Evolutionary conservation across 2,329 filamentous ascomycete genomes (phyloP).

Genomic region (Xylariaceae sp.): DNA sequence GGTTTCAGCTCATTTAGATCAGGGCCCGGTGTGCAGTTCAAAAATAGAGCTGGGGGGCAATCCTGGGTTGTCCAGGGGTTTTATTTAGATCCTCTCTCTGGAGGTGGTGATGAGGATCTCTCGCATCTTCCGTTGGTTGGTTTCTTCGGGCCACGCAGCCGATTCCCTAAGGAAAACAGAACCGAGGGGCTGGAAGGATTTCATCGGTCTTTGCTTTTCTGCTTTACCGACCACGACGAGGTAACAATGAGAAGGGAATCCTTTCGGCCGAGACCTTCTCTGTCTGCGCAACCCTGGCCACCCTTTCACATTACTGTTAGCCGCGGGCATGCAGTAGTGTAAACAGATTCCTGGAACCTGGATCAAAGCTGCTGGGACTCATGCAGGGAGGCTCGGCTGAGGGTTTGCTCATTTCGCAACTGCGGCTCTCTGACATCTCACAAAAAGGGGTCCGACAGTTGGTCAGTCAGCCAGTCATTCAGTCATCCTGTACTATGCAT

Average conservation of each 20-base stretch:
- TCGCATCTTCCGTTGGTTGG: conserved; percentile 10
- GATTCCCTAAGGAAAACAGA: not conserved
- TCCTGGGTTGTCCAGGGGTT: conserved; percentile 1
- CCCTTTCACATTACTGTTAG: conserved; percentile 13
- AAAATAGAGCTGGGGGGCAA: conserved; percentile 12
- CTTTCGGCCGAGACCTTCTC: conserved; percentile 13
- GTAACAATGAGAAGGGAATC: not conserved
- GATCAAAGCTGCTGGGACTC: conserved; percentile 15
- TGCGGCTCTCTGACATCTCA: conserved; percentile 16
- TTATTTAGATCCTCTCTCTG: conserved; percentile 11
- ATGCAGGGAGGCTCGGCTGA: conserved; percentile 14
- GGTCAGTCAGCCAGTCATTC: no score
- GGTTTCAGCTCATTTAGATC: not conserved
- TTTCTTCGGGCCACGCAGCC: not conserved
- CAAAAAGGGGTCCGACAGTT: not conserved
- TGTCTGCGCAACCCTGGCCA: conserved; percentile 15
- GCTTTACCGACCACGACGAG: not conserved
- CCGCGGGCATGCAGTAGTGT: conserved; percentile 14
- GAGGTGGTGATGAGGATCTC: conserved; percentile 9
- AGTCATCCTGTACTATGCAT: not conserved
- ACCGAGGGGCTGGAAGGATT: not conserved
- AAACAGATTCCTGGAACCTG: conserved; percentile 17
- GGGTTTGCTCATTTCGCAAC: conserved; percentile 2
- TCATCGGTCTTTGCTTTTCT: not conserved
- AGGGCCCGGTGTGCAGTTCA: conserved; percentile 3